Base-by-base conservation (phyloP, 306 rosid genomes). In the Cyclanthera cordifolia region DNA sequence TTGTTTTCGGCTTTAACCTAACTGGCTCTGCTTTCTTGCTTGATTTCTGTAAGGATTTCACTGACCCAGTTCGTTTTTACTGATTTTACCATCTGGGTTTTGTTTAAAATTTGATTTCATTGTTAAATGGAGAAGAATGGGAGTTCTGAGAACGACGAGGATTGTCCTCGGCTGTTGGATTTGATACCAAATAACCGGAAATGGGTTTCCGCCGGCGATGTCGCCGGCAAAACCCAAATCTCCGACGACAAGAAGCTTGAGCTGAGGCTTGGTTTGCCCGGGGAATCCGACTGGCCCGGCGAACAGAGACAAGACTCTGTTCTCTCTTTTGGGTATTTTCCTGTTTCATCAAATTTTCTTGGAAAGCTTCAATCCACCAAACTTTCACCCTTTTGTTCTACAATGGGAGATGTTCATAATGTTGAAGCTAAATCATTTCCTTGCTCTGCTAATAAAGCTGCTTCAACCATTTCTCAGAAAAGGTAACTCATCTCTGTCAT, bases 231-330 rank as follows among this genome's bases (percentile, higher is more conserved):
- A 74, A 73, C 61, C 32, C 75, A 78, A 47, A 72, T 37, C 69
- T 83, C 83, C 20, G 95, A 88, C 58, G 97, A 91, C 75, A 81
- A 70, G 47, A 82, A 80, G 45, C 69, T 93, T 17, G 96, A 93
- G 87, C 94, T 93, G 13, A 89, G 89, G 82, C 98, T 93, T 72
- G 94, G 87, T 57, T 94, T 92, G 32, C 99, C 99, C 1, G 88
- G 96, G 47, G 88, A 85, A 71, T 79, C 41, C 13, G 70, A 87
- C 21, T 89, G 94, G 89, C 47, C 82, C 45, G 15, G 30, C 78
- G 77, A 72, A 77, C 76, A 72, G 71, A 80, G 77, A 63, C 76
- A 76, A 8, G 86, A 79, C 58, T 84, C 89, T 53, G 64, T 78
- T 23, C 79, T 84, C 43, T 84, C 88, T 73, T 79, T 86, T 70